Percentiles rank a stretch among this genome's conserved stretches.
Conservation (phyloP, 306 rosid species). For the Castanopsis chinensis region DNA sequence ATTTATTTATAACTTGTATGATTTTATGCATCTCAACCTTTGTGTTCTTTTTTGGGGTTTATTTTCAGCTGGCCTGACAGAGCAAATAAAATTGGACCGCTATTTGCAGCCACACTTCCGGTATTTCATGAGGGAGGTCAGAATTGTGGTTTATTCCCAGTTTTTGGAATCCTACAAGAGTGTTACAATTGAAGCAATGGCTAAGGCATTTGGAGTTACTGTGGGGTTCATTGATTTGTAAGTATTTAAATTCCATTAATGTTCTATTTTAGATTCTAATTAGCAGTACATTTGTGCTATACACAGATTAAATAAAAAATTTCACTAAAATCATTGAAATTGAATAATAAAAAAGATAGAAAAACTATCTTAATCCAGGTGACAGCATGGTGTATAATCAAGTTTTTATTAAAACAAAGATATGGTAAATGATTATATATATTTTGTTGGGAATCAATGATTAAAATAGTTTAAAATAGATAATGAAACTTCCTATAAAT, state of each 20-base stretch:
- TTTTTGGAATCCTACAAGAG: constrained; percentile 97
- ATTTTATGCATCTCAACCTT: constrained; percentile 12
- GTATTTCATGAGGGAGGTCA: constrained; percentile 92
- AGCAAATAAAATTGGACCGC: constrained; percentile 89
- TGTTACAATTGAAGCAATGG: constrained; percentile 96
- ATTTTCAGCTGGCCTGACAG: constrained; percentile 79
- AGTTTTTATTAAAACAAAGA: too few relatives aligned
- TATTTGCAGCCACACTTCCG: constrained; percentile 92
- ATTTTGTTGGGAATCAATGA: too few relatives aligned
- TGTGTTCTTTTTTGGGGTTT: neutral
- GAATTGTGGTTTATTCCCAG: constrained; percentile 86
- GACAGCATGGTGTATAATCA: too few relatives aligned
- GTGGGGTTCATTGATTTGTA: constrained; percentile 94
- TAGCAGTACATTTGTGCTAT: too few relatives aligned
- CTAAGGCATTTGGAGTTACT: constrained; percentile 91
- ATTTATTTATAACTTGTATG: neutral
- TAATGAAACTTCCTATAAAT: too few relatives aligned
- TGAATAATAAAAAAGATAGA: too few relatives aligned
- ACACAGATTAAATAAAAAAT: too few relatives aligned
- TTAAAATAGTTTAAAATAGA: too few relatives aligned
- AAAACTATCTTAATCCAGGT: too few relatives aligned
- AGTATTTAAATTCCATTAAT: constrained; percentile 30
- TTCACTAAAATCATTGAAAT: too few relatives aligned
- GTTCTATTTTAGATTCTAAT: neutral
- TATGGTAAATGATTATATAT: too few relatives aligned